Base-by-base conservation (phyloP, 2,329 filamentous ascomycete genomes). In the Aspergillus sp. region DNA sequence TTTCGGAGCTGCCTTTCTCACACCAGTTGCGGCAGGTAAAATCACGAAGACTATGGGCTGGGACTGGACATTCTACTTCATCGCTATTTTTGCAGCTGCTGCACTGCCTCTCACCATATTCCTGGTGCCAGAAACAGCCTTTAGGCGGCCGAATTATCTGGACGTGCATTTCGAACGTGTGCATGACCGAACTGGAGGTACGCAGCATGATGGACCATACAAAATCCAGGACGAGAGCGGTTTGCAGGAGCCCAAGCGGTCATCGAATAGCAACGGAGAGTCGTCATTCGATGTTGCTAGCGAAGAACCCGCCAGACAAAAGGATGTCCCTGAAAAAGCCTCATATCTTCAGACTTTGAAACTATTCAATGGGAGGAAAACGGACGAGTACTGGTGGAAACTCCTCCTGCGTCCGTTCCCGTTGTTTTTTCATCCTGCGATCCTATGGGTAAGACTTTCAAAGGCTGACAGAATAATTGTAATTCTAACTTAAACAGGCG, bases 1-100 rank as follows among this genome's bases (percentile, higher is more conserved):
- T 2, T 90, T 89, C 62, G 88, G 88, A 3, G 86, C 86, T 15
- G 84, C 86, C 1, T 90, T 90, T 69, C 81, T 89, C 63, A 96
- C 93, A 0, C 93, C 93, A 0, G 91, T 97, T n/a, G 77, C 96
- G 22, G 92, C 93, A 1, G 93, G 93, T 36, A 92, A 91, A 74
- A 93, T 96, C 66, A 91, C 91, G 3, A 76, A 84, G 48, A 79
- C 80, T 0, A 80, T 96, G 49, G 86, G 87, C n/a, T 96, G 91
- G 88, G 78, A 84, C 70, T 96, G 91, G 92, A 89, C 87, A 0
- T 97, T 97, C 69, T 91, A 93, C 73, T 83, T 97, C 42, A 85
- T 96, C 13, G 85, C 91, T 58, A 96, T 97, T 64, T 96, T 96
- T 74, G 83, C 86, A 44, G 90, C 81, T 4, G 80, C 78, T 5